Percentiles rank a stretch among this genome's conserved stretches.
Conservation (phyloP, 371 early-diverging fungal genomes). For the Choanephora cucurbitarum region DNA sequence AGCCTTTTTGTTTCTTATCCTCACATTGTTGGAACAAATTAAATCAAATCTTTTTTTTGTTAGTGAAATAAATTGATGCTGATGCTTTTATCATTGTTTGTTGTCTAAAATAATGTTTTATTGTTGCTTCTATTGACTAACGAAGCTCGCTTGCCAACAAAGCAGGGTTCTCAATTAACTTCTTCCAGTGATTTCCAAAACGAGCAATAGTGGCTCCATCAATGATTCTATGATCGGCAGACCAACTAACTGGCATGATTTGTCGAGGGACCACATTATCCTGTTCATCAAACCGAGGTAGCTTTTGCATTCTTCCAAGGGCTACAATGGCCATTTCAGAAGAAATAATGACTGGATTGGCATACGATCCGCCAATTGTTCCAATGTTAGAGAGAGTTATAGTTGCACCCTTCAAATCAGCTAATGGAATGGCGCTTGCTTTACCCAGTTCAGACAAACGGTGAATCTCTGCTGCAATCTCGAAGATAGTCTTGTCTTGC, state of each 20-base stretch:
- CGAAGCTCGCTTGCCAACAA: conserved; percentile 61
- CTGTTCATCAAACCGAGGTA: conserved; percentile 80
- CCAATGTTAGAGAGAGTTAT: conserved; percentile 96
- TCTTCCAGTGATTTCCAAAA: conserved; percentile 87
- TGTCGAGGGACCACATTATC: conserved; percentile 70
- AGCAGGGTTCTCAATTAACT: conserved; percentile 81
- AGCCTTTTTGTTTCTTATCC: no score
- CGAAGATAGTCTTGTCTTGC: conserved; percentile 85
- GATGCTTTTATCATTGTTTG: no score
- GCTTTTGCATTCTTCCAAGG: conserved; percentile 78
- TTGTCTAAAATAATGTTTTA: no score
- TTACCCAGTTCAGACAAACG: conserved; percentile 76
- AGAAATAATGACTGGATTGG: conserved; percentile 90
- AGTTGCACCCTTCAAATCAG: conserved; percentile 85
- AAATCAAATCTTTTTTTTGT: no score
- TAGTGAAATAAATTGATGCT: no score
- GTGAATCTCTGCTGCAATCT: conserved; percentile 86
- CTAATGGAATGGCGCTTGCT: conserved; percentile 60
- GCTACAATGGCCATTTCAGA: conserved; percentile 92
- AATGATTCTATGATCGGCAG: conserved; percentile 96
- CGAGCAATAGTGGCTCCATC: conserved; percentile 97
- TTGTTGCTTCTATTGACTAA: conserved; percentile 10
- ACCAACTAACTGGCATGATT: conserved; percentile 85
- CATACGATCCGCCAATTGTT: conserved; percentile 89
- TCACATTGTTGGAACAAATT: no score